These are phyloP conservation scores for Suhomyces coccinellae DNA, from an alignment of 1,139 yeast species.

Conservation along the genomic window DNA sequence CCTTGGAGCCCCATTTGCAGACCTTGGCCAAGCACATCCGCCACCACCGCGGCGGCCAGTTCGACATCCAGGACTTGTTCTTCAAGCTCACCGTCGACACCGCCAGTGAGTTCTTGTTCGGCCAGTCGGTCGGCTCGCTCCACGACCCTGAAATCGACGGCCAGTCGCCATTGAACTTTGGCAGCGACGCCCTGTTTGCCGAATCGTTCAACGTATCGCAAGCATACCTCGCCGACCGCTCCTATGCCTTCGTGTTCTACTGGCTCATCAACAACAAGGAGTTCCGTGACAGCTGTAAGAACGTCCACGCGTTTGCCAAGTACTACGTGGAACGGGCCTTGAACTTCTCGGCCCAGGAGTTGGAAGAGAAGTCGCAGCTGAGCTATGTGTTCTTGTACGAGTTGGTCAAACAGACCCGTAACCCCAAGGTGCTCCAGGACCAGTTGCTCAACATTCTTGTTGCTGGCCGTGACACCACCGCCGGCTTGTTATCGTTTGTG, in stretches of 20 bases:
- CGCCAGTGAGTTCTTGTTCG: slow-evolving; percentile 60
- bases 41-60: slow-evolving; percentile 17
- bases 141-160: slow-evolving; percentile 30
- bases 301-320: slow-evolving; percentile 38
- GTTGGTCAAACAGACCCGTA: slow-evolving; percentile 50
- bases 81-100: slow-evolving; percentile 56
- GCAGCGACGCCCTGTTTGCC: slow-evolving; percentile 33
- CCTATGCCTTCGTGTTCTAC: slow-evolving; percentile 37
- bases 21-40: slow-evolving; percentile 20
- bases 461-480: slow-evolving; percentile 63
- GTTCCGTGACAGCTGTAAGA: slow-evolving; percentile 31
- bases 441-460: slow-evolving; percentile 52
- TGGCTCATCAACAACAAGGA: slow-evolving; percentile 31
- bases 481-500: slow-evolving; percentile 50
- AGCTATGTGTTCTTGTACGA: slow-evolving; percentile 54
- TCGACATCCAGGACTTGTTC: slow-evolving; percentile 52
- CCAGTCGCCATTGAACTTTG: slow-evolving; percentile 18
- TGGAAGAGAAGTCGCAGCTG: slow-evolving; percentile 32
- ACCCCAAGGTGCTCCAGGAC: slow-evolving; percentile 50
- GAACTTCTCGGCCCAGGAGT: slow-evolving; percentile 26
- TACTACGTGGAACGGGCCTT: slow-evolving; percentile 25
- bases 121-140: slow-evolving; percentile 50
- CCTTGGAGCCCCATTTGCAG: slow-evolving; percentile 27
- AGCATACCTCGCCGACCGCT: slow-evolving; percentile 36
- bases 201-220: slow-evolving; percentile 46